Base-by-base conservation (phyloP, 108 stramenopile genomes). In the Poteriospumella lacustris region DNA sequence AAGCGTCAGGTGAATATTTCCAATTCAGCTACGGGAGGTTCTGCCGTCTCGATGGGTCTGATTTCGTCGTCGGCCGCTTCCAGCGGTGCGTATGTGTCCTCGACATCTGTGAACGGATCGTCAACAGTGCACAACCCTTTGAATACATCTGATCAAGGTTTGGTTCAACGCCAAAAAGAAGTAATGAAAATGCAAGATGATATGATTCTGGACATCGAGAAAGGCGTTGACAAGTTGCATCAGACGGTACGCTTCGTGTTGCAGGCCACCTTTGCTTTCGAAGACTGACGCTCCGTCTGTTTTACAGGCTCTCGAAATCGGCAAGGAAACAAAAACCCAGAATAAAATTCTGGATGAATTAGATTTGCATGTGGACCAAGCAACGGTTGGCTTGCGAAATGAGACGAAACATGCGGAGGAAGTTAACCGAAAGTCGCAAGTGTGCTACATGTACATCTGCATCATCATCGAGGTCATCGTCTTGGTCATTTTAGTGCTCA, bases 81-180 rank as follows among this genome's bases (percentile, higher is more conserved):
- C 5, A 9, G 60, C 28, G 60, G 29, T 34, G 15, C 60, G 36
- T 19, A 3, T 64, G 36, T 5, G 28, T 12, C 60, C 9, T 34
- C 29, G 28, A 64, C 60, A 3, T 9, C 24, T n/a, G n/a, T n/a
- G n/a, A n/a, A n/a, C n/a, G n/a, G n/a, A n/a, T n/a, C n/a, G n/a
- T n/a, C n/a, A n/a, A n/a, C n/a, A n/a, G n/a, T n/a, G n/a, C n/a
- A n/a, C 29, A 64, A 64, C 31, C 60, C 60, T 64, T 24, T 64
- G 5, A 34, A 5, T 24, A 56, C 24, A 24, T 64, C 60, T 31
- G 29, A 64, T 31, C 60, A 24, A 64, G 24, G 60, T 31, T 24
- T 64, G 3, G 36, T 64, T 64, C 60, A 64, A 64, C 15, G 60
- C 29, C 60, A 64, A 64, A 26, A 64, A 64, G 60, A 64, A 64